phyloP scores from a whole-genome alignment of 129 eudicot genomes.

The Oenanthe sinensis region DNA sequence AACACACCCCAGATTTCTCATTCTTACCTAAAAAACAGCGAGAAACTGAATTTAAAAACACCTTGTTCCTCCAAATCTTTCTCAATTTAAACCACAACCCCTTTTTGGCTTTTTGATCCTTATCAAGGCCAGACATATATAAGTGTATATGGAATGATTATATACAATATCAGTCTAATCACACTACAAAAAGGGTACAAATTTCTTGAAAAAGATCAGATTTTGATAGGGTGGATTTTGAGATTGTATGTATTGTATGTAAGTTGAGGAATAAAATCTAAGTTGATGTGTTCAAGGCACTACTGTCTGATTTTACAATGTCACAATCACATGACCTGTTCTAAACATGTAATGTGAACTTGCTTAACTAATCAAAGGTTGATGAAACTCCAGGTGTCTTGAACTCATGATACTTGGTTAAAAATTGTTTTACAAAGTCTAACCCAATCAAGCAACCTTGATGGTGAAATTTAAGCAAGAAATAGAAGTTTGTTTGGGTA shows the following conservation, averaged over 20 bases:
- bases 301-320: background rate
- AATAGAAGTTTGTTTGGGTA: no score
- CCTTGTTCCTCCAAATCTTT: slow-evolving; percentile 16
- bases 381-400: background rate
- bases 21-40: background rate
- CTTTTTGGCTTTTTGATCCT: slow-evolving; percentile 22
- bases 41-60: background rate
- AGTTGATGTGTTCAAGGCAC: background rate
- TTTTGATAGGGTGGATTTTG: background rate
- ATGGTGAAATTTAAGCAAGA: background rate
- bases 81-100: slow-evolving; percentile 29
- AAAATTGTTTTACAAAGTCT: background rate
- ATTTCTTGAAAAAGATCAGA: slow-evolving; percentile 1
- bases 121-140: background rate
- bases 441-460: background rate
- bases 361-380: background rate
- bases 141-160: background rate
- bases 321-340: background rate
- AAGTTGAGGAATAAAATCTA: background rate
- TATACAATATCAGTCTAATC: background rate
- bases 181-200: background rate
- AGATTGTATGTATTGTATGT: background rate
- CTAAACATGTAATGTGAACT: background rate
- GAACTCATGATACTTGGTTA: background rate
- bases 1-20: slow-evolving; percentile 21